Evolutionary conservation across 768 basidiomycete species (phyloP).

Genomic region (Suillus cothurnatus): DNA sequence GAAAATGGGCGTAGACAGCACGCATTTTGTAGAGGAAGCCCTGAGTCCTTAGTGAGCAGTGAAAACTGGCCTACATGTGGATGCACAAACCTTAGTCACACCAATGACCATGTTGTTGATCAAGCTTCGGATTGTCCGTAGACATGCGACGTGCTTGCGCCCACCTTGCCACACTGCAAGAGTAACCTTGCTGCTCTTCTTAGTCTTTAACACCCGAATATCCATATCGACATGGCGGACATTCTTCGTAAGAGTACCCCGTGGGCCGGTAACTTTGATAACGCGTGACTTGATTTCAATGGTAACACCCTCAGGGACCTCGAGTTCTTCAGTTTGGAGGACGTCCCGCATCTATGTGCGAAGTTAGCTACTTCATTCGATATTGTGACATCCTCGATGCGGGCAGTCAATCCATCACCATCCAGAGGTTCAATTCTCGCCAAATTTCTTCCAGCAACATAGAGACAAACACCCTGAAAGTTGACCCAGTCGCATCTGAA

Average conservation of each 20-base stretch:
- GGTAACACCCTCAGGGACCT: constrained; percentile 82
- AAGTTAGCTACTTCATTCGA: constrained; percentile 26
- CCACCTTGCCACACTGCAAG: constrained; percentile 98
- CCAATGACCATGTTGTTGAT: constrained; percentile 98
- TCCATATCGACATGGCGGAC: constrained; percentile 95
- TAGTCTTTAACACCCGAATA: constrained; percentile 73
- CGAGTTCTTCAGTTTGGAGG: constrained; percentile 91
- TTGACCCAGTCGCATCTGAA: not conserved
- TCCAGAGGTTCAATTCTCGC: constrained; percentile 3
- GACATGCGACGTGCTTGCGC: constrained; percentile 97
- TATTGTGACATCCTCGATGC: constrained; percentile 32
- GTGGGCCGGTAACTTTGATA: constrained; percentile 89
- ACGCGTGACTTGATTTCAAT: constrained; percentile 89
- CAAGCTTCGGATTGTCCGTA: constrained; percentile 92
- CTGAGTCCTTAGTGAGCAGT: constrained; percentile 40
- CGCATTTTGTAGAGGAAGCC: constrained; percentile 99
- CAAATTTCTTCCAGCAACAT: constrained; percentile 8
- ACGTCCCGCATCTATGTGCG: constrained; percentile 82
- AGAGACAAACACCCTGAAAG: not conserved
- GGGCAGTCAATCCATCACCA: constrained; percentile 41
- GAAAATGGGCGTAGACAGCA: constrained; percentile 99
- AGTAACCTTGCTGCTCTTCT: constrained; percentile 73
- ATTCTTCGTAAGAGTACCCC: constrained; percentile 90
- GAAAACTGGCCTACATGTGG: not conserved
- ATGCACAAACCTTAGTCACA: constrained; percentile 78